phyloP scores from a whole-genome alignment of 2,329 filamentous ascomycete genomes.

The Botrytis squamosa region DNA sequence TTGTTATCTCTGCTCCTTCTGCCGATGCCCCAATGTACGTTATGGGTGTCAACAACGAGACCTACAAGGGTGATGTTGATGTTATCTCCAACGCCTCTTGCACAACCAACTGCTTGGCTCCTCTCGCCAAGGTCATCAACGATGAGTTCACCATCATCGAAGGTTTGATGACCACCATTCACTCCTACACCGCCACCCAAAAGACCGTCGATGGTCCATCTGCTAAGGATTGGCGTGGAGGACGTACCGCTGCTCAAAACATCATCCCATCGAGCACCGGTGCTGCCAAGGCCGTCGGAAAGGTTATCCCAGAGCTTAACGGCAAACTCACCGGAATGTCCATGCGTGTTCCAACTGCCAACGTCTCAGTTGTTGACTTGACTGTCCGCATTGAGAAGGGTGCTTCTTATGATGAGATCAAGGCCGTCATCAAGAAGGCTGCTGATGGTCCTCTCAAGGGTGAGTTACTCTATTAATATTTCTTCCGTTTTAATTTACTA shows the following conservation, averaged over 20 bases:
- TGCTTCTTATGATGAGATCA: conserved; percentile 88
- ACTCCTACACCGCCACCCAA: conserved; percentile 99
- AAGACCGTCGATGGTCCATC: conserved; percentile 99
- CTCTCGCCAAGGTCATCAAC: conserved; percentile 98
- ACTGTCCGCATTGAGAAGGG: conserved; percentile 92
- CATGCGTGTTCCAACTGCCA: conserved; percentile 97
- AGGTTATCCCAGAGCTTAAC: conserved; percentile 97
- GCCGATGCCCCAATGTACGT: conserved; percentile 99
- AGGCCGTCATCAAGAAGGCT: conserved; percentile 84
- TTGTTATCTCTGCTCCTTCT: conserved; percentile 87
- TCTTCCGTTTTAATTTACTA: not conserved
- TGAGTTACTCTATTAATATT: conserved; percentile 45
- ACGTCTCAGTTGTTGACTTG: conserved; percentile 98
- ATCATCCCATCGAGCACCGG: conserved; percentile 99
- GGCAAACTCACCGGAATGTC: conserved; percentile 99
- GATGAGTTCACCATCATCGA: conserved; percentile 97
- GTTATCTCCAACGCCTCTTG: conserved; percentile 99
- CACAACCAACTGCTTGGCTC: conserved; percentile 99
- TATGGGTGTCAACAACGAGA: conserved; percentile 97
- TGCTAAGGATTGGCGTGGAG: conserved; percentile 98
- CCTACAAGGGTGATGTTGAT: conserved; percentile 84
- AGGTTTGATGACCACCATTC: conserved; percentile 99
- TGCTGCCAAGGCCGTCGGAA: conserved; percentile 99
- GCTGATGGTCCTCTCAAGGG: conserved; percentile 83
- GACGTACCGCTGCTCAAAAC: conserved; percentile 98